Evolutionary conservation across 2,329 filamentous ascomycete genomes (phyloP).

Genomic region (Trichoderma semiorbis): DNA sequence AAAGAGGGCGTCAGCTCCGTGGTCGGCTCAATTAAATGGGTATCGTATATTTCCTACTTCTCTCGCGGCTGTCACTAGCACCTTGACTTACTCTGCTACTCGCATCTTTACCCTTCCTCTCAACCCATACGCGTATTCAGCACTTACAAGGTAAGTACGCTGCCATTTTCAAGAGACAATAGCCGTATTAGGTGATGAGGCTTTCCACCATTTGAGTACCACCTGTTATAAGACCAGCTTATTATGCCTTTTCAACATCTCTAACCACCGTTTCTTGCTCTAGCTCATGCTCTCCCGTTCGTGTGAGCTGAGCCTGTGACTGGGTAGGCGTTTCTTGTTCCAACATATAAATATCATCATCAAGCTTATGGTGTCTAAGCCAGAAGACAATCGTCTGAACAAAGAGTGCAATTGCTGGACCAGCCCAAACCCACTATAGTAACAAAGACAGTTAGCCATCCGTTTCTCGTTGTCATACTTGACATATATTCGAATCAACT

Average conservation of each 20-base stretch:
- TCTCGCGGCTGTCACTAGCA: background rate
- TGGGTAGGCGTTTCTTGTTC: slow-evolving; percentile 18
- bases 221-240: background rate
- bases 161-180: too few relatives aligned
- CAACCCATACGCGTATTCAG: background rate
- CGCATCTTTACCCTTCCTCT: background rate
- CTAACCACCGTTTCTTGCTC: background rate
- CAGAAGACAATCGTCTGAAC: slow-evolving; percentile 26
- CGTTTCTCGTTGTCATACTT: background rate
- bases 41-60: background rate
- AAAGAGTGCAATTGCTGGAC: slow-evolving; percentile 26
- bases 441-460: slow-evolving; percentile 2
- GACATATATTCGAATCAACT: background rate
- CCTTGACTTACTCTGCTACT: background rate
- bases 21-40: background rate
- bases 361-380: slow-evolving; percentile 25
- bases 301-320: background rate
- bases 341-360: slow-evolving; percentile 22
- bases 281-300: background rate
- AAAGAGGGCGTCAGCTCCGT: background rate
- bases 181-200: background rate
- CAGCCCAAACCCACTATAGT: slow-evolving; percentile 27
- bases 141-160: background rate
- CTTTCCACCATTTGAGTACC: background rate
- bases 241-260: slow-evolving; percentile 9